phyloP scores from a whole-genome alignment of 768 basidiomycete genomes.

The Trametes punicea region DNA sequence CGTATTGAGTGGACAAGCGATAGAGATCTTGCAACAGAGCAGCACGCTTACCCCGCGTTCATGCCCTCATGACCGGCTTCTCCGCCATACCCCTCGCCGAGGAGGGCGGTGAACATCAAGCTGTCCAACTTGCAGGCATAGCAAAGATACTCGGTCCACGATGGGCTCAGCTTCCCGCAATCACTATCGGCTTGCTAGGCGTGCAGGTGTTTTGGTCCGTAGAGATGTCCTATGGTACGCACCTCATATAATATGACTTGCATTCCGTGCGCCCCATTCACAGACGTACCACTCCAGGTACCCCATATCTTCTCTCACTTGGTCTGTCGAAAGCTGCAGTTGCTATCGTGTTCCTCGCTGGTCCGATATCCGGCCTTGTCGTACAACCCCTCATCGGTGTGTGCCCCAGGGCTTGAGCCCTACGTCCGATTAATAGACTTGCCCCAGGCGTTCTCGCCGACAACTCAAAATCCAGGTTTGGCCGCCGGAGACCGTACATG shows the following conservation, averaged over 20 bases:
- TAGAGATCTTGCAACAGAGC: neutral
- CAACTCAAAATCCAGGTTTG: conserved; percentile 77
- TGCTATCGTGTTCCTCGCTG: conserved; percentile 90
- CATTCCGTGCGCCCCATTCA: neutral
- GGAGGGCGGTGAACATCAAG: conserved; percentile 37
- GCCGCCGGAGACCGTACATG: conserved; percentile 86
- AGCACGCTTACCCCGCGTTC: neutral
- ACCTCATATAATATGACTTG: neutral
- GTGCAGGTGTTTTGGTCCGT: conserved; percentile 92
- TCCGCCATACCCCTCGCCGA: conserved; percentile 44
- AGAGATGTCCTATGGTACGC: conserved; percentile 84
- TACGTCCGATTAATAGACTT: neutral
- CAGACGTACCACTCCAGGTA: conserved; percentile 37
- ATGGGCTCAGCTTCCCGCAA: conserved; percentile 61
- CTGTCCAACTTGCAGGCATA: conserved; percentile 46
- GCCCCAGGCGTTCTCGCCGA: conserved; percentile 67
- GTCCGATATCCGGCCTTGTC: conserved; percentile 84
- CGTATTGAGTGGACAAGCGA: too few relatives aligned
- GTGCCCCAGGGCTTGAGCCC: neutral
- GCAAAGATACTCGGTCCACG: conserved; percentile 63
- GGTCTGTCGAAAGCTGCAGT: conserved; percentile 84
- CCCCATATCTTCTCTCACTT: conserved; percentile 86
- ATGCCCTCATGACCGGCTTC: conserved; percentile 48
- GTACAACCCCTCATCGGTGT: conserved; percentile 87
- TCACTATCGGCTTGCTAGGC: conserved; percentile 80